Base-by-base conservation (phyloP, 257 asterid species). In the Fraxinus cuspidata region DNA sequence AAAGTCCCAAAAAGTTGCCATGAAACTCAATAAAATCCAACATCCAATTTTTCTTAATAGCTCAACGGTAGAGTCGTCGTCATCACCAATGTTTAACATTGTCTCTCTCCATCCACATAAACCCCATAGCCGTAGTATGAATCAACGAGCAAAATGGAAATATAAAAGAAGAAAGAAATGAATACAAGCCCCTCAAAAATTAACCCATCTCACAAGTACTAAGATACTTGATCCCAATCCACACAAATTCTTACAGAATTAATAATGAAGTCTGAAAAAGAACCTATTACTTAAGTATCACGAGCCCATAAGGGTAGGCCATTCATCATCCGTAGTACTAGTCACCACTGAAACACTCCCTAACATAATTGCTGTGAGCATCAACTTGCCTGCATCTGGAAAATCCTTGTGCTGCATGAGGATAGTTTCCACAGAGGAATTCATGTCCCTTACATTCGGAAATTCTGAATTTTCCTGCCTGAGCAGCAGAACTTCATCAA, bases 361-460 rank as follows among this genome's bases (percentile, higher is more conserved):
- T 15, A 85, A 86, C 89, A 86, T 86, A 74, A 92, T 67, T 31
- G 97, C 95, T 3, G 90, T 89, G 53, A 91, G 79, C 98, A 95
- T 95, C 84, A 95, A 79, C 86, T 90, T 92, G 70, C 99, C 98
- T 0, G 97, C 94, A 75, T 90, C 97, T 3, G 97, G 91, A 77
- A 84, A 95, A 81, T 88, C 94, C 82, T 85, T 87, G 89, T 94
- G 99, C 91, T 90, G 95, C 97, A 86, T 90, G 49, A 94, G 81
- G 44, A 91, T 87, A 25, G 81, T 74, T 81, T 95, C 96, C 65
- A 92, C 97, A 5, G 97, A 90, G 42, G 89, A 84, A 65, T 35
- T 78, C 10, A 76, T 60, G 44, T 87, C 88, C 79, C 78, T 90
- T 47, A 76, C 37, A 65, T 63, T 83, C 29, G 73, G 40, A 51